These are phyloP conservation scores for Hyaloscypha variabilis DNA, from an alignment of 495 filamentous ascomycete species.

Conservation along the genomic window DNA sequence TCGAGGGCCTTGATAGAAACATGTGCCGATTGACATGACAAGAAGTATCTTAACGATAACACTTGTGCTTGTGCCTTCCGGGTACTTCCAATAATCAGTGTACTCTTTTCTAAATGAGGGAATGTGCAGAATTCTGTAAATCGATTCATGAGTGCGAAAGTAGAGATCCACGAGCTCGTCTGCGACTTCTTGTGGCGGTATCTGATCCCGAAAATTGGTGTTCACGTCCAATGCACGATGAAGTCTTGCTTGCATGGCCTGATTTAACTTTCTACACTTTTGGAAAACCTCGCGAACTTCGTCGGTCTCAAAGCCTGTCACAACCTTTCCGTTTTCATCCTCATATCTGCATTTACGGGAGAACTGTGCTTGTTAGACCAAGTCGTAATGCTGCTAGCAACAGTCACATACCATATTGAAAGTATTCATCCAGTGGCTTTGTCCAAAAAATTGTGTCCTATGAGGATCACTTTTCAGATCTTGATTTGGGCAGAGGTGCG, in stretches of 20 bases:
- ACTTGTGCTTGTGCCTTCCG: not conserved
- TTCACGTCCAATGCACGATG: slow-evolving; percentile 44
- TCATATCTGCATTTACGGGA: not conserved
- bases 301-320: slow-evolving; percentile 31
- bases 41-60: slow-evolving; percentile 52
- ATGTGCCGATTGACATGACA: slow-evolving; percentile 52
- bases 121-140: slow-evolving; percentile 58
- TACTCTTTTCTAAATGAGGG: slow-evolving; percentile 58
- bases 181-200: slow-evolving; percentile 50
- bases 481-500: not conserved
- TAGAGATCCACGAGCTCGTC: slow-evolving; percentile 50
- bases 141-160: slow-evolving; percentile 45
- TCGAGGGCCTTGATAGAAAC: slow-evolving; percentile 27
- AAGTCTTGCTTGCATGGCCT: slow-evolving; percentile 47
- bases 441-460: slow-evolving; percentile 52
- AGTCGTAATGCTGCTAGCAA: not conserved
- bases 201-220: slow-evolving; percentile 30
- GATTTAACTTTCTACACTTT: slow-evolving; percentile 32
- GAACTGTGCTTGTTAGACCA: not conserved
- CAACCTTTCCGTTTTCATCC: slow-evolving; percentile 31
- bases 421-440: slow-evolving; percentile 56
- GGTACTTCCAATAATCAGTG: slow-evolving; percentile 2
- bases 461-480: slow-evolving; percentile 36
- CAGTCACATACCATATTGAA: slow-evolving; percentile 40
- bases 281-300: not conserved